These are phyloP conservation scores for Lactifluus piperatus DNA, from an alignment of 768 basidiomycete genomes.

Conservation along the genomic window DNA sequence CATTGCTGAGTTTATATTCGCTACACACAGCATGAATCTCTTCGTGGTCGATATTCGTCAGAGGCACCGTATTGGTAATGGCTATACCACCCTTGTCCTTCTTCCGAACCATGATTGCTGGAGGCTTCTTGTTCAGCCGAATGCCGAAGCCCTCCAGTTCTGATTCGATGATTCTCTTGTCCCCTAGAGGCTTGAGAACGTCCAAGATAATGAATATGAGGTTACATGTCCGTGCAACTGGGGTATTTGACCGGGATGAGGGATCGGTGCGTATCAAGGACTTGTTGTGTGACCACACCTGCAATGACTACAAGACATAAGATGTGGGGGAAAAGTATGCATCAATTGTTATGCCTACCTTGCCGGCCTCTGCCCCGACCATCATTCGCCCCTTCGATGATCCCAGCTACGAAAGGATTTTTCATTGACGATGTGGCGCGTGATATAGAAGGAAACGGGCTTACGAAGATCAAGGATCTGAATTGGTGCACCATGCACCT, in stretches of 20 bases:
- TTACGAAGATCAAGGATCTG: conserved; percentile 88
- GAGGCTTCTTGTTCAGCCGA: conserved; percentile 90
- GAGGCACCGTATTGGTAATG: conserved; percentile 93
- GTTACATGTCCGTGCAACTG: conserved; percentile 96
- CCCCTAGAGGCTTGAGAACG: conserved; percentile 94
- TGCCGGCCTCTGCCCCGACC: conserved; percentile 95
- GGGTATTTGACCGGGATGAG: conserved; percentile 13
- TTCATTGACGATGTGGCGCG: conserved; percentile 8
- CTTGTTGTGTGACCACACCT: conserved; percentile 37
- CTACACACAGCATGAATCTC: conserved; percentile 93
- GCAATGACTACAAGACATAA: conserved; percentile 53
- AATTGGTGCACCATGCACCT: conserved; percentile 92
- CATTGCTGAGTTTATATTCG: conserved; percentile 87
- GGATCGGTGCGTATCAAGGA: neutral
- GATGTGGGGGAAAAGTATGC: neutral
- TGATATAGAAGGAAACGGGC: conserved; percentile 24
- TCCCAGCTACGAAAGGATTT: conserved; percentile 58
- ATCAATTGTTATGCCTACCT: conserved; percentile 37
- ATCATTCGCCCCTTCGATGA: conserved; percentile 96
- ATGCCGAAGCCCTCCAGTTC: conserved; percentile 99
- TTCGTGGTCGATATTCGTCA: conserved; percentile 91
- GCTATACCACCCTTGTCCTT: conserved; percentile 91
- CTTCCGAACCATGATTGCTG: conserved; percentile 71
- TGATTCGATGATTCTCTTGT: conserved; percentile 83
- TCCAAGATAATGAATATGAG: conserved; percentile 98